Evolutionary conservation across 805 yeast genomes (phyloP), one percentile per base, ranked within the genome.

Genomic region (Saturnispora ahearnii): DNA sequence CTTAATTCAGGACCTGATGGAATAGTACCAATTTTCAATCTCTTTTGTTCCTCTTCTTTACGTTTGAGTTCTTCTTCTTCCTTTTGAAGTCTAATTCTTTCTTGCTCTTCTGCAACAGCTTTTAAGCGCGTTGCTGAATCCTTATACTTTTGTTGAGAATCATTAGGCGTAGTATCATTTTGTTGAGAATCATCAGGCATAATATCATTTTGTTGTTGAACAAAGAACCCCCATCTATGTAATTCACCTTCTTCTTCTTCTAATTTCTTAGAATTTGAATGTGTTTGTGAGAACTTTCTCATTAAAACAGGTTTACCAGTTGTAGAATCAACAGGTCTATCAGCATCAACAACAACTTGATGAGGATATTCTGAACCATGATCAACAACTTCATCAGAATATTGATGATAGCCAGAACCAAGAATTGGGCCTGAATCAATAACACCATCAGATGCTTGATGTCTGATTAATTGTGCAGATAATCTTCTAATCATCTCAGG

Each of bases 221-320:
- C 81, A 59, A 79, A 86, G 59, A 81, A 79, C 18, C 95, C 95
- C 81, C 88, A 81, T 67, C 84, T 81, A 64, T 87, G 96, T 55
- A 88, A 75, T 60, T 86, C 95, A 58, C 96, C 97, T 70, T 89
- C 97, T 62, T 89, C 97, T 53, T 81, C 82, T 62, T 88, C 96
- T 64, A 85, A 87, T 55, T 77, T 78, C 63, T 79, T 82, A 13
- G 89, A 87, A 59, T 84, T 80, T 10, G 76, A 58, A 9, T 86
- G 75, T 1, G 85, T 81, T 54, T 78, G 84, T 0, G 87, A 81
- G 5, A 77, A 68, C 5, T 82, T 78, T 56, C 83, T 73, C 65
- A 81, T 74, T 53, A 83, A 67, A 21, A 84, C 81, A 2, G 90
- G 87, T 55, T 81, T 71, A 43, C 93, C 93, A 0, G 91, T 84